Evolutionary conservation across 1,284 basidiomycete genomes (phyloP).

Genomic region (Vanrija sp.): DNA sequence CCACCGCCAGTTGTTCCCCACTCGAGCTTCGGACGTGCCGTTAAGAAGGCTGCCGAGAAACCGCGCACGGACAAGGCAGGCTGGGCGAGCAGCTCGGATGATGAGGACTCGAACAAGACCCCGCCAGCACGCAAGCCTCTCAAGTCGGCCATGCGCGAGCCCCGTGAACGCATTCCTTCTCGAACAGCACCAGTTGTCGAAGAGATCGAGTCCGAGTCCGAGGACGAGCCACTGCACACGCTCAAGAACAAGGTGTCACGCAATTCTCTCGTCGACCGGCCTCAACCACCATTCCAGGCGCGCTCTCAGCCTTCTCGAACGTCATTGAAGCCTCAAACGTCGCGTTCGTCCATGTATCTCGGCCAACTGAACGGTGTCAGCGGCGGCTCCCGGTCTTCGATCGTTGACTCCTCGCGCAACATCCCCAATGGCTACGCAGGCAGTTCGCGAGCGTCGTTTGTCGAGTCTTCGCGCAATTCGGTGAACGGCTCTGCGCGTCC

Average conservation of each 20-base stretch:
- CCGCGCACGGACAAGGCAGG: conserved; percentile 1
- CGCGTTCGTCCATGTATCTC: no score
- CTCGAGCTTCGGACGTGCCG: conserved; percentile 18
- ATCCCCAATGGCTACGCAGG: no score
- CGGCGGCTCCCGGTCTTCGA: no score
- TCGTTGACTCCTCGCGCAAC: neutral
- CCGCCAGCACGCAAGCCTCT: conserved; percentile 1
- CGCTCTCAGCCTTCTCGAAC: no score
- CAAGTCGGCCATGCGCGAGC: neutral
- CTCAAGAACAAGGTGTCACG: neutral
- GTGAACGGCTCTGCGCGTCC: no score
- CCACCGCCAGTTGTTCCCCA: conserved; percentile 9
- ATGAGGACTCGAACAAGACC: conserved; percentile 13
- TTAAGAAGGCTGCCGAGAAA: conserved; percentile 3
- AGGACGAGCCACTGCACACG: conserved; percentile 5
- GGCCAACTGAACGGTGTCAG: no score
- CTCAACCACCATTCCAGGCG: no score
- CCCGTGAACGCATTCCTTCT: neutral
- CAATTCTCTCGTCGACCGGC: no score
- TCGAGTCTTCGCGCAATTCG: no score
- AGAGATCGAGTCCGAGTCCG: neutral
- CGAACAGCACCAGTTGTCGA: neutral
- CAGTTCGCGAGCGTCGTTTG: no score
- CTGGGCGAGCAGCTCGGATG: conserved; percentile 21
- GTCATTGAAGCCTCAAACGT: no score